Conservation (phyloP, 257 asterid species). For the Petrea volubilis region DNA sequence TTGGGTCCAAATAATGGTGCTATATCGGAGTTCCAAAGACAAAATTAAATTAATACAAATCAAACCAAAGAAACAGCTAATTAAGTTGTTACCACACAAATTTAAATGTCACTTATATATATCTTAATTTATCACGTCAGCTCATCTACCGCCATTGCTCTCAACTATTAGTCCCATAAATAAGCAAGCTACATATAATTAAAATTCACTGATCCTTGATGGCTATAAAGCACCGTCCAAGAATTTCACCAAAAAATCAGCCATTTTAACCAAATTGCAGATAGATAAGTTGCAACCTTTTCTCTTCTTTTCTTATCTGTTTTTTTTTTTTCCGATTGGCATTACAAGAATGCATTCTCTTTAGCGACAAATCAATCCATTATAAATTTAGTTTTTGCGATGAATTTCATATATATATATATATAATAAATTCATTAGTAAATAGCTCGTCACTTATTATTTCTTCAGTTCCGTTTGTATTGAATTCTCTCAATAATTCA, state of each 20-base stretch:
- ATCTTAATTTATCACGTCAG: background rate
- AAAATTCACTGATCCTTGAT: conserved; percentile 9
- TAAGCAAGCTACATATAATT: background rate
- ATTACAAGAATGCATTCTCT: background rate
- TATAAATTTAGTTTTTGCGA: too few species aligned
- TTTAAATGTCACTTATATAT: background rate
- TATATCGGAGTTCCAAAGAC: too few species aligned
- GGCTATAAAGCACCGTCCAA: conserved; percentile 2
- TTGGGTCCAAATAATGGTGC: too few species aligned
- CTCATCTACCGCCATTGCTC: conserved; percentile 2
- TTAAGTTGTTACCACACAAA: background rate
- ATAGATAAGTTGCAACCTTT: conserved; percentile 12
- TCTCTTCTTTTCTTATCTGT: background rate
- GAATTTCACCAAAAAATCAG: background rate
- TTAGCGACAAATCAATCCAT: too few species aligned
- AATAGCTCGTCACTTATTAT: too few species aligned
- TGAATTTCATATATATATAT: too few species aligned
- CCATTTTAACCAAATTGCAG: background rate
- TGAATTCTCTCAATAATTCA: too few species aligned
- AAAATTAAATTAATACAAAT: too few species aligned
- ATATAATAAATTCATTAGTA: too few species aligned
- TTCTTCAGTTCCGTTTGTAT: too few species aligned
- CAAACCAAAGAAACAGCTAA: background rate
- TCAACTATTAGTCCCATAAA: background rate
- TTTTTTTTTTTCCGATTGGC: background rate